Percentiles rank a stretch among this genome's conserved stretches.
Evolutionary conservation across 345 rosid genomes (phyloP).

Genomic region (Eucalyptus virginea): DNA sequence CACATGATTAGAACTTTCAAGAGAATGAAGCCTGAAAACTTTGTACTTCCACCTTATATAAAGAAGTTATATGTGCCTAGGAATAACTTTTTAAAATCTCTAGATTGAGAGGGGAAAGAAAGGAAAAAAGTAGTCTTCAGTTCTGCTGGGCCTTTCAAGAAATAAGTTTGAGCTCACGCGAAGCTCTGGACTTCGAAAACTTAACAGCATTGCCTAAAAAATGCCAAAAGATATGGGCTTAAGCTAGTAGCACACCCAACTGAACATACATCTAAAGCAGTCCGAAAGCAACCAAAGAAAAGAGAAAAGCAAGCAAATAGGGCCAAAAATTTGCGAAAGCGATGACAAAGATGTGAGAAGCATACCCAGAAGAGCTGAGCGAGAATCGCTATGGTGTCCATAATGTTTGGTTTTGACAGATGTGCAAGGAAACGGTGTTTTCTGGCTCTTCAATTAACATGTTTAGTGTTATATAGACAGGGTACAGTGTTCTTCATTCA

Average conservation of each 20-base stretch:
- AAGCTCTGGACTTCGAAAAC: not conserved
- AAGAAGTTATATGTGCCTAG: not conserved
- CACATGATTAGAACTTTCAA: not conserved
- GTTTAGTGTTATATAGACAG: not conserved
- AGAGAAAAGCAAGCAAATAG: not conserved
- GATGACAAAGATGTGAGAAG: not conserved
- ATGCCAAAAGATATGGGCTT: not conserved
- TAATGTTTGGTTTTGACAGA: not conserved
- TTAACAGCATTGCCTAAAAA: not conserved
- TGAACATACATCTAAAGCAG: not conserved
- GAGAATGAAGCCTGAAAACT: not conserved
- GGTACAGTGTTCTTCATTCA: not conserved
- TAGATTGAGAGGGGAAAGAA: not conserved
- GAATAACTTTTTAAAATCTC: not conserved
- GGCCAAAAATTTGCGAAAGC: not conserved
- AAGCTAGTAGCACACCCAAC: not conserved
- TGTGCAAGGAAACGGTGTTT: not conserved
- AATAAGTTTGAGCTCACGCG: not conserved
- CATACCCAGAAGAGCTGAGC: not conserved
- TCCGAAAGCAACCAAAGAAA: not conserved
- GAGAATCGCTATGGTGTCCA: not conserved
- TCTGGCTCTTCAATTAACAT: not conserved
- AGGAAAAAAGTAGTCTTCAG: not conserved
- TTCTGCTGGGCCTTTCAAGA: not conserved
- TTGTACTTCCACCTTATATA: not conserved